Evolutionary conservation across 495 filamentous ascomycete species (phyloP), one percentile per base, ranked within the genome.

Genomic region (Tuber melanosporum): DNA sequence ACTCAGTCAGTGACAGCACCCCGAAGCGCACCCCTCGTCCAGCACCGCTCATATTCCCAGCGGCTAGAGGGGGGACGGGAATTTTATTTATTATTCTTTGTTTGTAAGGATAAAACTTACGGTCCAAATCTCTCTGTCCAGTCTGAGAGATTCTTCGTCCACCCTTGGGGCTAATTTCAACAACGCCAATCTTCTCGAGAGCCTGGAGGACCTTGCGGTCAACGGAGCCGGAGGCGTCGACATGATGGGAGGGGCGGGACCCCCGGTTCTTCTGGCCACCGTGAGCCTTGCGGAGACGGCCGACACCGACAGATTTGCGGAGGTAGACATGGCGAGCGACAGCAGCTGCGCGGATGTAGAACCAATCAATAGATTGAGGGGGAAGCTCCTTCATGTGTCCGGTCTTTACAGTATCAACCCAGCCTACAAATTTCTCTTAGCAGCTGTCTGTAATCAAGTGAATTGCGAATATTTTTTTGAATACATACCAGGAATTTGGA

Each of bases 341-440:
- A 82, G 94, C 88, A 82, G 95, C 95, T 85, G 95, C 94, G 85
- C 95, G 95, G 86, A 97, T 89, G 91, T 98, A 99, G 91, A 93
- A 99, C 94, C 94, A 97, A 89, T 98, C 94, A 84, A 93, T 91
- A 84, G 92, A 92, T 90, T 97, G 95, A 84, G 95, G 95, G 83
- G 95, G 95, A 81, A 98, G 92, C 89, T 98, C 95, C 87, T 97
- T 97, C 85, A 91, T 91, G 85, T 91, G 89, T 76, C 93, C 94
- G 82, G 95, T 97, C 91, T 98, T 98, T 89, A 98, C 95, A 85
- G 95, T 97, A 85, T 98, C 95, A 86, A 97, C 94, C 95, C 95
- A 98, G 87, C 92, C 93, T 94, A 82, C 79, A 84, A 82, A 79
- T 14, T 39, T 74, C 12, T 43, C 3, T 57, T 43, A 71, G 32